phyloP scores from a whole-genome alignment of 768 basidiomycete genomes.

The Krasilnikovozyma curviuscula region DNA sequence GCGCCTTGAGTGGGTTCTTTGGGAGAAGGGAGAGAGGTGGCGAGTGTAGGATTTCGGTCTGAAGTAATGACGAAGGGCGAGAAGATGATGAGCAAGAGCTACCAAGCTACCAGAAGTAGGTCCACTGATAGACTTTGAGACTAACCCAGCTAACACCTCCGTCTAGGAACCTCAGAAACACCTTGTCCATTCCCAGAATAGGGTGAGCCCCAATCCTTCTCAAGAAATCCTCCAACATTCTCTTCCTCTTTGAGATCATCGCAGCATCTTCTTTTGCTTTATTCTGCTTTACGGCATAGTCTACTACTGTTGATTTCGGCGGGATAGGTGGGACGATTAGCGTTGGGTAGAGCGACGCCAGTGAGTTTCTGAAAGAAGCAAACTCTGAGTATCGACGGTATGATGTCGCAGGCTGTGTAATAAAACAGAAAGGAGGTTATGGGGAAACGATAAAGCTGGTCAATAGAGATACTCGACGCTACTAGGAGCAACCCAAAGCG shows the following conservation, averaged over 20 bases:
- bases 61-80: slow-evolving; percentile 5
- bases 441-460: not conserved
- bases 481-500: slow-evolving; percentile 10
- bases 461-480: not conserved
- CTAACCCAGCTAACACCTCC: slow-evolving; percentile 77
- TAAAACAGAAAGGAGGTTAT: not conserved
- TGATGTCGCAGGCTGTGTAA: not conserved
- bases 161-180: slow-evolving; percentile 88
- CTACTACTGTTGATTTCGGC: slow-evolving; percentile 81
- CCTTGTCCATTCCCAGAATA: slow-evolving; percentile 86
- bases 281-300: slow-evolving; percentile 89
- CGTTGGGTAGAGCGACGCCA: slow-evolving; percentile 80
- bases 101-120: not conserved
- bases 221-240: slow-evolving; percentile 88
- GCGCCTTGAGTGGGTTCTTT: slow-evolving; percentile 88
- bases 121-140: slow-evolving; percentile 1
- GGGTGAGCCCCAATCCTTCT: slow-evolving; percentile 76
- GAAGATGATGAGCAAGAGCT: not conserved
- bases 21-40: slow-evolving; percentile 78
- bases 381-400: slow-evolving; percentile 88
- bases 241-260: slow-evolving; percentile 75
- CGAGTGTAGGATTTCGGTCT: slow-evolving; percentile 84
- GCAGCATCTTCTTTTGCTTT: slow-evolving; percentile 91
- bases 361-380: slow-evolving; percentile 65
- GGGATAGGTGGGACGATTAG: slow-evolving; percentile 95